phyloP scores from a whole-genome alignment of 116 monocot species.

The Trichopus zeylanicus region DNA sequence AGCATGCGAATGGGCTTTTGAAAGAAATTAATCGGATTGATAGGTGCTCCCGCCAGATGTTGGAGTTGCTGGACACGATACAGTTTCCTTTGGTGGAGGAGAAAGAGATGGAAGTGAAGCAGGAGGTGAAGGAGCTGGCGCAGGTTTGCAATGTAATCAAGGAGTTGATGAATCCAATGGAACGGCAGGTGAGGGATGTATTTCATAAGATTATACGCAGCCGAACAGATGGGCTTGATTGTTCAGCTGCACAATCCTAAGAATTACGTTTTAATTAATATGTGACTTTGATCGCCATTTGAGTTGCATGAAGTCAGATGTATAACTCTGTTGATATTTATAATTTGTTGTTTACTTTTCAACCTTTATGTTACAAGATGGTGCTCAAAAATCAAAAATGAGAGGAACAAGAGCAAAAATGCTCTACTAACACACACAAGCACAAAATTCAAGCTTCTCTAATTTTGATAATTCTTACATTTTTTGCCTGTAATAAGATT shows the following conservation, averaged over 20 bases:
- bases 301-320: too few species aligned
- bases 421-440: too few species aligned
- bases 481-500: too few species aligned
- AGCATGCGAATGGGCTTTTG: conserved; percentile 40
- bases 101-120: conserved; percentile 33
- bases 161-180: conserved; percentile 45
- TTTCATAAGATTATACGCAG: conserved; percentile 47
- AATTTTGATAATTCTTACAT: too few species aligned
- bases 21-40: conserved; percentile 56
- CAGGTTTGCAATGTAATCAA: conserved; percentile 23
- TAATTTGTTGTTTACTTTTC: too few species aligned
- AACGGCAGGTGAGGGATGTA: conserved; percentile 42
- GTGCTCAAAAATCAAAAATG: too few species aligned
- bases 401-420: too few species aligned
- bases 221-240: conserved; percentile 40
- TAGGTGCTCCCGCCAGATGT: conserved; percentile 26
- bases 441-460: too few species aligned
- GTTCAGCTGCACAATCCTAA: conserved; percentile 5
- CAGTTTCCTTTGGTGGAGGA: conserved; percentile 26
- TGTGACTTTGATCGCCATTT: too few species aligned
- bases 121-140: conserved; percentile 26
- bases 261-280: background rate
- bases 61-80: conserved; percentile 31
- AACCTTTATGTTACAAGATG: too few species aligned
- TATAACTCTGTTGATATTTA: too few species aligned